Evolutionary conservation across 495 filamentous ascomycete species (phyloP), one percentile per base, ranked within the genome.

Genomic region (Platismatia glauca): DNA sequence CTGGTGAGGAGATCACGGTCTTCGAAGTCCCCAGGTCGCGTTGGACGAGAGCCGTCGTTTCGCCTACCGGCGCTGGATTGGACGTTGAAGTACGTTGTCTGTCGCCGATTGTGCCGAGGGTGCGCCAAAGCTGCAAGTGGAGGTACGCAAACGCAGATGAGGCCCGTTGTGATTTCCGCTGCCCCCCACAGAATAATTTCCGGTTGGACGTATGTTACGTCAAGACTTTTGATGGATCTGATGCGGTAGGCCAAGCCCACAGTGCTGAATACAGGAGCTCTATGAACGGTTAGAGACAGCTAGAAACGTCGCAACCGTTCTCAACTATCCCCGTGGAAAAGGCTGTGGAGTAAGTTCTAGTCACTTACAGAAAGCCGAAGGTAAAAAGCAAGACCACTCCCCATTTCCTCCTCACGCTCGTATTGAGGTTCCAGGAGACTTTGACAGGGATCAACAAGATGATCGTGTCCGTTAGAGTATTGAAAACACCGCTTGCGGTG

Each of bases 361-460:
- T 16, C 22, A 66, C 70, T 50, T 67, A 78, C 76, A 69, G 62
- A n/a, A 70, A 62, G 27, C 74, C 76, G 31, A 75, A 69, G 16
- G 72, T 72, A 58, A 78, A 76, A 41, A 75, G 65, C 29, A 69
- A 50, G 18, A 72, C 71, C 2, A 73, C 67, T 20, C 69, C 66
- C 27, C 72, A 11, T 59, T 76, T 76, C 53, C 62, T 64, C 24
- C 39, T 57, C 3, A 22, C 57, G 4, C 43, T 60, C 64, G 74
- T 70, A 37, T 71, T 66, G 63, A 77, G 59, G 4, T 61, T 67
- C 73, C 74, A 75, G 33, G 75, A 70, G 38, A 68, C 69, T 33
- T 71, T 63, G 7, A 74, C 68, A 0, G 76, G 76, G 4, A 78
- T 46, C 1, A 76, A 44, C 27, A 78, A 63, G 20, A 78, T 71